Evolutionary conservation across 192 early-diverging fungal species (phyloP).

Genomic region (Anaeromyces robustus): DNA sequence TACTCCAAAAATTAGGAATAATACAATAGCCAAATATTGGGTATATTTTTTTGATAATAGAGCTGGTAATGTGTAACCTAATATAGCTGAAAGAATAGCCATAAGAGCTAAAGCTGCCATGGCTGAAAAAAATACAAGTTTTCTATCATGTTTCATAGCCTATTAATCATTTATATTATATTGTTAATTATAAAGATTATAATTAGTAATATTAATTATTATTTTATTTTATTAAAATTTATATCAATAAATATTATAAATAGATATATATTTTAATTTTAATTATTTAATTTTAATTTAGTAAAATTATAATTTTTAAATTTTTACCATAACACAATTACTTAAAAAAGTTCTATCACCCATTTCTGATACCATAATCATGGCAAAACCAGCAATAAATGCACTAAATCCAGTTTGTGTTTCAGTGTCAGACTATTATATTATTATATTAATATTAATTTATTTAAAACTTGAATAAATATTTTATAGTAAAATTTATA

Average conservation of each 20-base stretch:
- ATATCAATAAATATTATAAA: too few species aligned
- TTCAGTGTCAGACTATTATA: not conserved
- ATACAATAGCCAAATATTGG: slow-evolving; percentile 57
- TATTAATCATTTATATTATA: too few species aligned
- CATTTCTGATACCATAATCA: not conserved
- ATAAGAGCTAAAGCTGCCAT: slow-evolving; percentile 77
- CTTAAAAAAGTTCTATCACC: not conserved
- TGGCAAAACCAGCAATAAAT: not conserved
- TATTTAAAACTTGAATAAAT: too few species aligned
- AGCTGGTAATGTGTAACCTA: slow-evolving; percentile 80
- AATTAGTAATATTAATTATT: too few species aligned
- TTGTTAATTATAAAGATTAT: too few species aligned
- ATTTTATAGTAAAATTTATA: too few species aligned
- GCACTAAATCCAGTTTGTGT: not conserved
- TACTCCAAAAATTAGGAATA: slow-evolving; percentile 90
- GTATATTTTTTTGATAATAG: slow-evolving; percentile 78
- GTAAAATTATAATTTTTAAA: too few species aligned
- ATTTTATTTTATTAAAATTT: too few species aligned
- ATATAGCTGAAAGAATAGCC: slow-evolving; percentile 85
- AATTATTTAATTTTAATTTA: too few species aligned
- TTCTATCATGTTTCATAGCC: slow-evolving; percentile 90
- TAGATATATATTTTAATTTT: too few species aligned
- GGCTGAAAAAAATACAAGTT: slow-evolving; percentile 79
- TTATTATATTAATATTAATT: too few species aligned
- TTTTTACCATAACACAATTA: not conserved